A percentile compares a stretch with the other conserved stretches of the same genome.
Evolutionary conservation across 768 basidiomycete species (phyloP).

Genomic region (Russula emetica): DNA sequence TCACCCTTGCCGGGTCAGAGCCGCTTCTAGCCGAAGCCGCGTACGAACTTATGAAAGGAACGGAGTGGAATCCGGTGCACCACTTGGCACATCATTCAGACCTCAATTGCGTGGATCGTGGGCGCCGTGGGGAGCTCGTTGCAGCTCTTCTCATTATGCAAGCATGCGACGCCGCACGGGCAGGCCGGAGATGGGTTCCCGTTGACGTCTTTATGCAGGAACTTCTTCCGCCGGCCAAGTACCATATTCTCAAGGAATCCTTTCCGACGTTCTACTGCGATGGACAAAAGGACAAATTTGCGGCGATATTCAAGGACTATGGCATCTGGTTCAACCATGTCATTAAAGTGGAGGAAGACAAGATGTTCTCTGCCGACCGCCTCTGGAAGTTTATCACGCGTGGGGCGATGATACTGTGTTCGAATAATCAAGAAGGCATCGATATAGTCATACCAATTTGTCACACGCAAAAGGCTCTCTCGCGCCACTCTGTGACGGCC

Average conservation of each 20-base stretch:
- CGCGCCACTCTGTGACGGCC: not conserved
- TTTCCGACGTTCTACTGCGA: not conserved
- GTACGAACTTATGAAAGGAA: too few species aligned
- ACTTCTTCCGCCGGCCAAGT: not conserved
- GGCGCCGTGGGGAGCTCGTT: not conserved
- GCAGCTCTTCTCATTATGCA: not conserved
- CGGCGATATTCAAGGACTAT: not conserved
- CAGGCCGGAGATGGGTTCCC: not conserved
- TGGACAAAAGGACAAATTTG: not conserved
- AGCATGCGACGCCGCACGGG: not conserved
- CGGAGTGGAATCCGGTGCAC: not conserved
- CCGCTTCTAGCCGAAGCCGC: too few species aligned
- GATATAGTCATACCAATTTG: not conserved
- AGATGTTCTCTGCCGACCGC: not conserved
- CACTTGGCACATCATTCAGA: not conserved
- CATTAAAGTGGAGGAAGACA: not conserved
- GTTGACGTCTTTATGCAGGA: not conserved
- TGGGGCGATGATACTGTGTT: not conserved
- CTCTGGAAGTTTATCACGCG: not conserved
- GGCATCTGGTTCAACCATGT: conserved; percentile 4
- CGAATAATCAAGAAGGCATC: too few species aligned
- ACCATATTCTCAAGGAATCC: not conserved
- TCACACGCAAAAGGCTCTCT: not conserved
- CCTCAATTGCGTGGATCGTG: not conserved
- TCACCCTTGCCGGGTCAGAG: too few species aligned